Conservation (phyloP, 75 land plant species). For the Pinus albicaulis region DNA sequence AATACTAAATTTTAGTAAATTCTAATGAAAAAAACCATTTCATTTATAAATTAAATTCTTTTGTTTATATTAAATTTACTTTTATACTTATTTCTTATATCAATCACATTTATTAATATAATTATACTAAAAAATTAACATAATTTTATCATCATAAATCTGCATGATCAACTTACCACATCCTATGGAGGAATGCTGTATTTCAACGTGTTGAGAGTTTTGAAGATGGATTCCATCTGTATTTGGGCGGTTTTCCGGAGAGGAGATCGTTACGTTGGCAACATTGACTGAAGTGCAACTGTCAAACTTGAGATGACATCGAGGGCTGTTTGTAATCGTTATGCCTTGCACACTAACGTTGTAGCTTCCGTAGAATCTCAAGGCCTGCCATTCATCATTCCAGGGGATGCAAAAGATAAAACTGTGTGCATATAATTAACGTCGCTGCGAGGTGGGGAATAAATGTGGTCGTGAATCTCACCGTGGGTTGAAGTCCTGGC, state of each 20-base stretch:
- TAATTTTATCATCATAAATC: no score
- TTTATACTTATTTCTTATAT: no score
- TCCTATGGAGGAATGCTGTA: slow-evolving; percentile 44
- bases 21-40: no score
- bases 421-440: no score
- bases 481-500: slow-evolving; percentile 11
- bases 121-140: no score
- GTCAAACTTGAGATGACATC: slow-evolving; percentile 80
- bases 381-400: slow-evolving; percentile 22
- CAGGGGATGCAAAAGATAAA: no score
- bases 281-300: slow-evolving; percentile 40
- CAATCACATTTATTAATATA: no score
- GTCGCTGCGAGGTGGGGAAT: neutral
- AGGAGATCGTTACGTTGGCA: slow-evolving; percentile 43
- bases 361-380: slow-evolving; percentile 69
- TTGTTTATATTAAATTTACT: no score
- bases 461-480: neutral
- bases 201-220: slow-evolving; percentile 53
- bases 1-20: no score
- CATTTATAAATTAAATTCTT: no score
- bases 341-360: slow-evolving; percentile 59
- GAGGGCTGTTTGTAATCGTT: slow-evolving; percentile 67
- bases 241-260: slow-evolving; percentile 78
- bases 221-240: slow-evolving; percentile 92
- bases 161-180: slow-evolving; percentile 35